phyloP scores from a whole-genome alignment of 1,284 basidiomycete genomes.

The Fomitopsis schrenkii region DNA sequence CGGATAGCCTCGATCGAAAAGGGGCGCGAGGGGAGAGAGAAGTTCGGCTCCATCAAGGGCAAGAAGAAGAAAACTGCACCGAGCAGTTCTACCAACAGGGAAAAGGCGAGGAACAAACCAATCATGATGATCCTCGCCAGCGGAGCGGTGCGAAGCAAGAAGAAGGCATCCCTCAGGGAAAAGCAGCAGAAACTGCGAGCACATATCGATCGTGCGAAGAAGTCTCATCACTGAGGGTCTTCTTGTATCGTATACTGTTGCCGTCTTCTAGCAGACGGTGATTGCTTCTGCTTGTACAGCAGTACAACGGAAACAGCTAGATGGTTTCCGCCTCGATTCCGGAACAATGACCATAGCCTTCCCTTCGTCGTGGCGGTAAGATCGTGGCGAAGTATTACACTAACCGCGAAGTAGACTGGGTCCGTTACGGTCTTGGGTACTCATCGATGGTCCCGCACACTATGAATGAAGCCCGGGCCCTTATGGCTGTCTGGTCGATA shows the following conservation, averaged over 20 bases:
- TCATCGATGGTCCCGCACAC: too few species aligned
- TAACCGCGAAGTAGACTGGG: too few species aligned
- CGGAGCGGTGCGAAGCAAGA: slow-evolving; percentile 75
- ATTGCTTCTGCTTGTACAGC: too few species aligned
- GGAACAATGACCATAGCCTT: too few species aligned
- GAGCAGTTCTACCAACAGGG: slow-evolving; percentile 84
- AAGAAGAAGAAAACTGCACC: slow-evolving; percentile 81
- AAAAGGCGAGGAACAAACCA: slow-evolving; percentile 89
- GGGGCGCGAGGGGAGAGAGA: slow-evolving; percentile 94
- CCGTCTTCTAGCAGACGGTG: too few species aligned
- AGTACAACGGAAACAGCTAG: too few species aligned
- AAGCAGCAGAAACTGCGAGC: slow-evolving; percentile 77
- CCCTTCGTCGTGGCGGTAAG: too few species aligned
- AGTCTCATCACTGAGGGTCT: slow-evolving; percentile 27
- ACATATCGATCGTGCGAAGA: slow-evolving; percentile 72
- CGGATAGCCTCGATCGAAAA: slow-evolving; percentile 90
- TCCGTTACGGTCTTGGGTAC: too few species aligned
- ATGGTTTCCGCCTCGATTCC: too few species aligned
- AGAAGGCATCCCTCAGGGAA: slow-evolving; percentile 82
- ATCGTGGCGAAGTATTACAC: too few species aligned
- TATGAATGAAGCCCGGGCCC: too few species aligned
- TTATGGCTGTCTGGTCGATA: too few species aligned
- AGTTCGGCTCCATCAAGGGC: slow-evolving; percentile 87
- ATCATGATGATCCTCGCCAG: slow-evolving; percentile 90
- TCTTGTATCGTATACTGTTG: neutral